Conservation (phyloP, 1,284 basidiomycete genomes). For the Violaceomyces palustris region DNA sequence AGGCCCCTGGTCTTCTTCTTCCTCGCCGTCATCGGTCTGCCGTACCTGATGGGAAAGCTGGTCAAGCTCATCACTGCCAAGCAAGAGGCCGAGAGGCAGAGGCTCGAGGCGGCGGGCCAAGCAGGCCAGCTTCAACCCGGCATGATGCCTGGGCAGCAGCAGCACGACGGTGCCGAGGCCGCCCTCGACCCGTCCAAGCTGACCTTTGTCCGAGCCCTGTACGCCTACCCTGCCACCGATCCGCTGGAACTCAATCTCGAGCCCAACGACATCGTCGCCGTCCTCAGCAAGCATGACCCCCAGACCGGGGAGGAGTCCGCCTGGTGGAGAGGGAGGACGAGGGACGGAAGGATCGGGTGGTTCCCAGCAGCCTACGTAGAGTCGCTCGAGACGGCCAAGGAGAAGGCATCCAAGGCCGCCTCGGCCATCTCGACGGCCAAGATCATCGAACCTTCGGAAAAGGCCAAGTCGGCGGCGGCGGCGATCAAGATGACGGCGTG, state of each 20-base stretch:
- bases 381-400: conserved; percentile 47
- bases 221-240: conserved; percentile 63
- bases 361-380: conserved; percentile 70
- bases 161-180: conserved; percentile 30
- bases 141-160: conserved; percentile 63
- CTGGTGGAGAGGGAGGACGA: conserved; percentile 93
- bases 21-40: conserved; percentile 87
- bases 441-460: conserved; percentile 6
- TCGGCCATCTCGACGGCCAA: conserved; percentile 3
- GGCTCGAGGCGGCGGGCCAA: conserved; percentile 53
- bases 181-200: conserved; percentile 60
- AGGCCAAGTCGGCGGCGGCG: conserved; percentile 8
- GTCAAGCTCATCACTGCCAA: conserved; percentile 72
- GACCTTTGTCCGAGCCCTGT: conserved; percentile 80
- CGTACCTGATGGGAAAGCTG: conserved; percentile 87
- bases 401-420: conserved; percentile 34
- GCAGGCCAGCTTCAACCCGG: conserved; percentile 50
- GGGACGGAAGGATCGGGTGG: conserved; percentile 92
- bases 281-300: conserved; percentile 65
- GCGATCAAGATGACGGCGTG: too few relatives aligned
- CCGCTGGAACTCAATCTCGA: conserved; percentile 74
- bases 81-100: conserved; percentile 54
- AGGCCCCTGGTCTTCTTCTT: conserved; percentile 93
- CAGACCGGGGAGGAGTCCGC: conserved; percentile 65
- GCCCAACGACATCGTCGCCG: conserved; percentile 89